Base-by-base conservation (phyloP, 805 yeast genomes). In the Grigorovia yakushimaensis region DNA sequence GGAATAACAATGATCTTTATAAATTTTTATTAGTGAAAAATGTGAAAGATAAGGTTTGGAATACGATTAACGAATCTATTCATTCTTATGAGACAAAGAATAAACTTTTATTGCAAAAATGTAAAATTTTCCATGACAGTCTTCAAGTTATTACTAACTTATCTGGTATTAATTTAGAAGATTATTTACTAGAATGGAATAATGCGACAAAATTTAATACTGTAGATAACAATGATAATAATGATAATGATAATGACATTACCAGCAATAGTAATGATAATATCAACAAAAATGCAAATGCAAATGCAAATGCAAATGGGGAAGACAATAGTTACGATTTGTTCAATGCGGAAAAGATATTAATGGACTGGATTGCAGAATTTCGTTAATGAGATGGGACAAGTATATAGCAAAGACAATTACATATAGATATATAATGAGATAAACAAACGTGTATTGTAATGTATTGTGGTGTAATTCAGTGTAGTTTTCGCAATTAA, bases 11-110 rank as follows among this genome's bases (percentile, higher is more conserved):
- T 19, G 62, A 61, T 38, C 35, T 61, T 18, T 54, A 55, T 43
- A 58, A 55, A 30, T 55, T 61, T 46, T 38, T 57, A 11, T 44
- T 61, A 7, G 52, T 59, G 11, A 58, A 56, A 37, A 48, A 51
- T 8, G 49, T 61, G 5, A 61, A 59, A 44, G 58, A 58, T 17
- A 53, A 48, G 23, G 60, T 59, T 5, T 61, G 65, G 65, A 41
- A 43, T 8, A 45, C 45, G 4, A 45, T 51, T 39, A 36, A 38
- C 11, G 24, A 33, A 10, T 18, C 44, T 17, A 30, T 50, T 9
- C 45, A 51, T 33, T 21, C 36, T 19, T 30, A 24, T 19, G 41
- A 19, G 17, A 21, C 37, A 24, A 39, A 33, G 8, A 27, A 19
- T 18, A 44, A 30, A 13, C 27, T 19, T 7, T 11, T 9, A 19